Conservation (phyloP, 2,329 filamentous ascomycete genomes). For the Aspergillus sp. region DNA sequence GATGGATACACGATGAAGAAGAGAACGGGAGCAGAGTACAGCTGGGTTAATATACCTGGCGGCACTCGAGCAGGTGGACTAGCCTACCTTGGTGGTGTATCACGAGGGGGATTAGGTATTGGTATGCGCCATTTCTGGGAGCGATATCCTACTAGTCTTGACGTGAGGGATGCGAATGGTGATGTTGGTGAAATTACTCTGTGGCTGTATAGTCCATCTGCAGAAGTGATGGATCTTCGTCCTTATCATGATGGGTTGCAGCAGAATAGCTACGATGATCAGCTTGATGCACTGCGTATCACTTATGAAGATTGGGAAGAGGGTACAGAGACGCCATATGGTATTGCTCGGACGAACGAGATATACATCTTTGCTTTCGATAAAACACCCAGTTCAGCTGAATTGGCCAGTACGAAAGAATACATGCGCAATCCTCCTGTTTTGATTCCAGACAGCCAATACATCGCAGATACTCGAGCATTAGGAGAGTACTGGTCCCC, state of each 20-base stretch:
- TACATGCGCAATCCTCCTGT: slow-evolving; percentile 51
- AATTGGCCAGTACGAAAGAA: slow-evolving; percentile 40
- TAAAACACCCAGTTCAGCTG: slow-evolving; percentile 47
- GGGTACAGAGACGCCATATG: slow-evolving; percentile 53
- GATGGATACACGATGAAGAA: slow-evolving; percentile 60
- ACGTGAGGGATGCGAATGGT: slow-evolving; percentile 48
- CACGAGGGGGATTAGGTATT: slow-evolving; percentile 54
- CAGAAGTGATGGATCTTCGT: slow-evolving; percentile 52
- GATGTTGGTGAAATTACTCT: slow-evolving; percentile 52
- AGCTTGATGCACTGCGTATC: slow-evolving; percentile 57
- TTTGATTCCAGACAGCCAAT: slow-evolving; percentile 44
- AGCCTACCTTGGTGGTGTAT: slow-evolving; percentile 56
- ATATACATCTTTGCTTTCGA: slow-evolving; percentile 51
- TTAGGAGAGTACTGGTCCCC: slow-evolving; percentile 53
- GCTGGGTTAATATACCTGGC: slow-evolving; percentile 41
- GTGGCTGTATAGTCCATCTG: slow-evolving; percentile 58
- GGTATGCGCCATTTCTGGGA: slow-evolving; percentile 61
- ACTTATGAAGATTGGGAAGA: slow-evolving; percentile 61
- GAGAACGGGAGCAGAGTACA: slow-evolving; percentile 45
- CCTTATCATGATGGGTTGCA: slow-evolving; percentile 57
- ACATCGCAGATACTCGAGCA: slow-evolving; percentile 50
- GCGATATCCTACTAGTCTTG: slow-evolving; percentile 55
- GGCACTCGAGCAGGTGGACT: slow-evolving; percentile 53
- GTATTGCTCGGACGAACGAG: slow-evolving; percentile 56
- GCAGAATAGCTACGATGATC: slow-evolving; percentile 51